Base-by-base conservation (phyloP, 176 grass and related monocot species). In the Carex myosuroides region DNA sequence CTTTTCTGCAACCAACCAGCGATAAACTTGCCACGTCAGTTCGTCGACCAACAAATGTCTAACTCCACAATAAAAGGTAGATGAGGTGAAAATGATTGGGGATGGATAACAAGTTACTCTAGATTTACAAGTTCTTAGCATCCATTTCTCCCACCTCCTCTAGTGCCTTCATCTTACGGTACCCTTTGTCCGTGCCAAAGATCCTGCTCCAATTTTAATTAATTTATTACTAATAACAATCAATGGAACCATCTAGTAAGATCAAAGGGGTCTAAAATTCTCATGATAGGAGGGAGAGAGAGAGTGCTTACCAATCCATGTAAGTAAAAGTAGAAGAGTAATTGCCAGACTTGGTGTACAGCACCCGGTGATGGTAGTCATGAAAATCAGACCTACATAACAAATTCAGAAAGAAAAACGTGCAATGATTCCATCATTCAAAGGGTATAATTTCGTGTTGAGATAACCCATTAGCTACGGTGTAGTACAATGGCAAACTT, bases 291-390 rank as follows among this genome's bases (percentile, higher is more conserved):
- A 80, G 29, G 83, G 21, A 85, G 12, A 73, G n/a, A 61, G 5
- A 1, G 55, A 39, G 12, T 77, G 52, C 85, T 83, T 70, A 97
- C 94, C 94, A 93, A 86, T 97, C 94, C 94, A 97, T 97, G 81
- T 97, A 97, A 79, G 92, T 85, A 88, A 97, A 97, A 82, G 94
- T 93, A n/a, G 94, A 97, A 56, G 94, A 88, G 52, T 97, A 97
- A 78, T 93, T 92, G 17, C 91, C 91, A 10, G 91, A 96, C 52
- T 96, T 96, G n/a, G 94, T 96, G 76, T 96, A 96, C 2, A 96
- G 91, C 87, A 96, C 91, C 53, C 94, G 91, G 37, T 96, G 91
- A 87, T 93, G 94, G 68, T 93, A 96, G 62, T 96, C 94, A 90
- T 96, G 94, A 75, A 96, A 96, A 50, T 93, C 84, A 2, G 94